Evolutionary conservation across 2,329 filamentous ascomycete genomes (phyloP), one percentile per base, ranked within the genome.

Genomic region (Apiospora aurea): DNA sequence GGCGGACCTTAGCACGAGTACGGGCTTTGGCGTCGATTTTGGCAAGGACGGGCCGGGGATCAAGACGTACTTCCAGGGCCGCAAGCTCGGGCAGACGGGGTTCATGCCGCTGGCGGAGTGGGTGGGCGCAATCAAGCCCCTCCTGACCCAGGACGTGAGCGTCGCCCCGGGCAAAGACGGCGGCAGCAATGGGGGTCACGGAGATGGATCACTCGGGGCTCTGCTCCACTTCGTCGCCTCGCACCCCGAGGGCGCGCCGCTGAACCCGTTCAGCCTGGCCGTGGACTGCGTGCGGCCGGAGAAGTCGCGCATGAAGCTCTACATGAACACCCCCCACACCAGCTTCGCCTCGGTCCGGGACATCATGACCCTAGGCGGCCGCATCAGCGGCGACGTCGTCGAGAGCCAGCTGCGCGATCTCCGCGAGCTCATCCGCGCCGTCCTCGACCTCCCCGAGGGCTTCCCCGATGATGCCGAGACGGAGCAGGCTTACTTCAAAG

Each of bases 341-440:
- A 74, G 72, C 57, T 71, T 74, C 71, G 46, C 64, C 16, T 71
- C 64, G 21, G 69, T 74, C 26, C 70, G 71, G 7, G 72, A 70
- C 43, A 71, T 73, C 71, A 69, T 74, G 69, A 74, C 73, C 16
- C 66, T 74, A 6, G 72, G 69, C n/a, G 73, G 73, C n/a, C 69
- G 46, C 34, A 64, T 72, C 67, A 24, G 47, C 21, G 29, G 43
- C 26, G 66, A 49, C 24, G 70, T 74, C 18, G 61, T 74, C 44
- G 44, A 68, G 44, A 43, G 41, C 41, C 41, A 43, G 3, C 10
- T 43, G 41, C 4, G 8, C 1, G 41, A 11, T 8, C 41, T 43
- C 2, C 10, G 41, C 41, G 41, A 43, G 10, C 41, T 43, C 41
- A 43, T 43, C 41, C 41, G 41, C 41, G 61, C 70, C 38, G 71